Conservation (phyloP, 2,329 filamentous ascomycete species). For the Colletotrichum sp. region DNA sequence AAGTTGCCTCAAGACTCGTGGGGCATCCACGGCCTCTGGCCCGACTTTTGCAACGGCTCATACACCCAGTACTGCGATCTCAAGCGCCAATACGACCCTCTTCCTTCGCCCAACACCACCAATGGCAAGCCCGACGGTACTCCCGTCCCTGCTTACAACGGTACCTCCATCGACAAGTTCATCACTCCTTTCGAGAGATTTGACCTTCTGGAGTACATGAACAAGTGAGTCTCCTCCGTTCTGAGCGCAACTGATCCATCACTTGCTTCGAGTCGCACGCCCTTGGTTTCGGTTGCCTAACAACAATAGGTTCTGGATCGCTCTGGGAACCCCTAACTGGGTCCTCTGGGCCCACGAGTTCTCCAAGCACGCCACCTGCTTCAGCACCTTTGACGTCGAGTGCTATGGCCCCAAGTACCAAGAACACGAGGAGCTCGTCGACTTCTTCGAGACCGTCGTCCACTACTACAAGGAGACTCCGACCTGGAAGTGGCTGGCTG, state of each 20-base stretch:
- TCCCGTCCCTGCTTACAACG: constrained; percentile 62
- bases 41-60: constrained; percentile 53
- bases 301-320: constrained; percentile 58
- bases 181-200: constrained; percentile 61
- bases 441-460: constrained; percentile 67
- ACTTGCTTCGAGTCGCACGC: neutral
- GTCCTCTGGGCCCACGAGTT: constrained; percentile 73
- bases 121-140: constrained; percentile 57
- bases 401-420: constrained; percentile 67
- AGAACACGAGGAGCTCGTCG: constrained; percentile 63
- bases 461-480: constrained; percentile 62
- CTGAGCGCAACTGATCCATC: neutral
- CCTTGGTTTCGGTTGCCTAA: neutral
- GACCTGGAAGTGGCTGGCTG: constrained; percentile 65
- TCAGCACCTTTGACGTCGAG: constrained; percentile 65
- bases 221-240: constrained; percentile 42
- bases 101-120: constrained; percentile 67
- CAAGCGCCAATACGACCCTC: constrained; percentile 67
- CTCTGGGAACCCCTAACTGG: constrained; percentile 58
- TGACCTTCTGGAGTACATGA: constrained; percentile 70
- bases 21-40: constrained; percentile 67
- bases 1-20: constrained; percentile 61
- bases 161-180: constrained; percentile 62
- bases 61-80: constrained; percentile 74
- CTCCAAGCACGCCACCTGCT: constrained; percentile 73